Conservation (phyloP, 306 rosid species). For the Coriaria nepalensis region DNA sequence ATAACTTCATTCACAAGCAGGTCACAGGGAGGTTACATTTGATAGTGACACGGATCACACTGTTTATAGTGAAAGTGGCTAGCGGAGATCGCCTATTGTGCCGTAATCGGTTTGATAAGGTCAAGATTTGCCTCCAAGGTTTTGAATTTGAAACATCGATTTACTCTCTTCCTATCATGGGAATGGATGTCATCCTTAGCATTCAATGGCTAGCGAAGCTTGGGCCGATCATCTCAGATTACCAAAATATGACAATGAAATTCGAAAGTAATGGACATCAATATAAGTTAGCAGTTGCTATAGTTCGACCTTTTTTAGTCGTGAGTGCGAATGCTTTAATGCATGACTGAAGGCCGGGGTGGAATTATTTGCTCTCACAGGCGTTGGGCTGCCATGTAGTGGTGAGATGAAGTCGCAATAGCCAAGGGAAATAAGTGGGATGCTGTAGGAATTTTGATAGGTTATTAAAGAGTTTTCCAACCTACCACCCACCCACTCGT, state of each 20-base stretch:
- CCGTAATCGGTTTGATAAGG: neutral
- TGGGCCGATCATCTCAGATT: neutral
- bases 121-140: neutral
- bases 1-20: neutral
- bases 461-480: no score
- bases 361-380: neutral
- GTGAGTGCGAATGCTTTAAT: no score
- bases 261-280: neutral
- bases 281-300: neutral
- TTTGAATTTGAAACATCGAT: neutral
- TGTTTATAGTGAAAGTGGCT: neutral
- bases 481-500: neutral
- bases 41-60: neutral
- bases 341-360: neutral
- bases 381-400: neutral
- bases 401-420: neutral
- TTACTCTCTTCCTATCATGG: neutral
- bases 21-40: neutral
- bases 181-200: neutral
- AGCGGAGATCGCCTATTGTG: neutral
- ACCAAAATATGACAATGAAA: neutral
- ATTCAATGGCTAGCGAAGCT: neutral
- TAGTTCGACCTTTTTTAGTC: neutral
- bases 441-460: neutral
- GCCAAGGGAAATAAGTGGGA: neutral